Conservation (phyloP, 2,329 filamentous ascomycete genomes). For the Stagonosporopsis cucurbitacearum region DNA sequence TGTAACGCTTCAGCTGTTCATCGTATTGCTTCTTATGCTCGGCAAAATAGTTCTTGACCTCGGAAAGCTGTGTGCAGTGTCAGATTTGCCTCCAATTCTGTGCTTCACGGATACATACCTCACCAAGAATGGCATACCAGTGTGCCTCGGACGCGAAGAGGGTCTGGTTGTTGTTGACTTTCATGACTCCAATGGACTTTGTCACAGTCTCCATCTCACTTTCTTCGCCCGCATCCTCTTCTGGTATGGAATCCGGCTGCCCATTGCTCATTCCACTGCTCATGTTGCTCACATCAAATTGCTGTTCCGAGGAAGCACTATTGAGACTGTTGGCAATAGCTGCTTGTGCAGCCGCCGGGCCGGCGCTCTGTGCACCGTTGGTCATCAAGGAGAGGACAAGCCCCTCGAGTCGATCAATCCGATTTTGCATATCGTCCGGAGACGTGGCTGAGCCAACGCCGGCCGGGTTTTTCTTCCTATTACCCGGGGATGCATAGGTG, state of each 20-base stretch:
- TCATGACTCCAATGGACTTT: slow-evolving; percentile 60
- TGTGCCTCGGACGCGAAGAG: slow-evolving; percentile 60
- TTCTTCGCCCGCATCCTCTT: slow-evolving; percentile 61
- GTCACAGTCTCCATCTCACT: slow-evolving; percentile 67
- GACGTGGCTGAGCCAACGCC: slow-evolving; percentile 64
- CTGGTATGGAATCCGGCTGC: slow-evolving; percentile 60
- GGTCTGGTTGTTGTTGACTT: slow-evolving; percentile 57
- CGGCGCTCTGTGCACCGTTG: slow-evolving; percentile 71
- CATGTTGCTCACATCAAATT: slow-evolving; percentile 62
- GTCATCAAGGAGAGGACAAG: slow-evolving; percentile 94
- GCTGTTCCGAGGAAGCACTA: slow-evolving; percentile 48
- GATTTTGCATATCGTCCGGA: slow-evolving; percentile 97
- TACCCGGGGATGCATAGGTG: slow-evolving; percentile 74
- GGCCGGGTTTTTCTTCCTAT: slow-evolving; percentile 72
- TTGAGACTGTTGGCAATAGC: slow-evolving; percentile 59
- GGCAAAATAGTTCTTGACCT: slow-evolving; percentile 90
- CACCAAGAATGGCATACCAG: slow-evolving; percentile 60
- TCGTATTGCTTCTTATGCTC: slow-evolving; percentile 89
- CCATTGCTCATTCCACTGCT: slow-evolving; percentile 63
- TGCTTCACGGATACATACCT: slow-evolving; percentile 44
- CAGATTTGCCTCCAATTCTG: slow-evolving; percentile 1
- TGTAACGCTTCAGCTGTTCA: slow-evolving; percentile 77
- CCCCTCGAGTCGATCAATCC: slow-evolving; percentile 92
- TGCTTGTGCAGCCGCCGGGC: slow-evolving; percentile 65
- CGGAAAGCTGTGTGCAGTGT: slow-evolving; percentile 67